phyloP scores from a whole-genome alignment of 306 rosid species.

The Vachellia pachyceras region DNA sequence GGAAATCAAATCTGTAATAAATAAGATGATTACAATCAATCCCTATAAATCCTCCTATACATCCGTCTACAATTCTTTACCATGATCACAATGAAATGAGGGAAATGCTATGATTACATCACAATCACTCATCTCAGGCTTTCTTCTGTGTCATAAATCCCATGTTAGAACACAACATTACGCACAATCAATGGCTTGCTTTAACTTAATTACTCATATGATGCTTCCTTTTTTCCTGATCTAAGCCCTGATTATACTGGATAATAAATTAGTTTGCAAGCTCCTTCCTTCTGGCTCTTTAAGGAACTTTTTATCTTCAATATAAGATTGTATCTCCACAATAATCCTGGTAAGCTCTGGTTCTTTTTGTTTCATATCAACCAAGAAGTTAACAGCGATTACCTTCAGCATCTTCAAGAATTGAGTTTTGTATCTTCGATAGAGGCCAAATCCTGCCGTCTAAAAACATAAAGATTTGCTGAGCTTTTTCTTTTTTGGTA shows the following conservation, averaged over 20 bases:
- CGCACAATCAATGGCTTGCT: too few relatives aligned
- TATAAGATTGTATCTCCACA: conserved; percentile 56
- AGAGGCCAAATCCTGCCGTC: conserved; percentile 63
- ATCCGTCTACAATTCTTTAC: too few relatives aligned
- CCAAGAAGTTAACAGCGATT: conserved; percentile 50
- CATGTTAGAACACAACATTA: background rate
- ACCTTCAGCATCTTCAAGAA: conserved; percentile 58
- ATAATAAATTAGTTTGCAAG: conserved; percentile 59
- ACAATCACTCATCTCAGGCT: background rate
- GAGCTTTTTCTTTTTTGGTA: too few relatives aligned
- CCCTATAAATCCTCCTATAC: too few relatives aligned
- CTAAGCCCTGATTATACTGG: conserved; percentile 37
- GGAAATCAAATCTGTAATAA: too few relatives aligned
- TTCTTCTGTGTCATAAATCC: background rate
- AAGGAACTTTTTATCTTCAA: conserved; percentile 63
- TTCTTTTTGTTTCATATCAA: conserved; percentile 46
- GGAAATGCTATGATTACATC: background rate
- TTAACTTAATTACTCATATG: conserved; percentile 21
- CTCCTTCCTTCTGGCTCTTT: conserved; percentile 61
- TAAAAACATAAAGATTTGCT: too few relatives aligned
- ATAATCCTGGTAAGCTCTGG: conserved; percentile 38
- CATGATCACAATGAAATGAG: background rate
- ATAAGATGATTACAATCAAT: too few relatives aligned
- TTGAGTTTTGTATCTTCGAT: conserved; percentile 63
- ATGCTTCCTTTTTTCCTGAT: conserved; percentile 16